Percentiles rank a stretch among this genome's conserved stretches.
Conservation (phyloP, 208 protist genomes). For the Crithidia mellificae region DNA sequence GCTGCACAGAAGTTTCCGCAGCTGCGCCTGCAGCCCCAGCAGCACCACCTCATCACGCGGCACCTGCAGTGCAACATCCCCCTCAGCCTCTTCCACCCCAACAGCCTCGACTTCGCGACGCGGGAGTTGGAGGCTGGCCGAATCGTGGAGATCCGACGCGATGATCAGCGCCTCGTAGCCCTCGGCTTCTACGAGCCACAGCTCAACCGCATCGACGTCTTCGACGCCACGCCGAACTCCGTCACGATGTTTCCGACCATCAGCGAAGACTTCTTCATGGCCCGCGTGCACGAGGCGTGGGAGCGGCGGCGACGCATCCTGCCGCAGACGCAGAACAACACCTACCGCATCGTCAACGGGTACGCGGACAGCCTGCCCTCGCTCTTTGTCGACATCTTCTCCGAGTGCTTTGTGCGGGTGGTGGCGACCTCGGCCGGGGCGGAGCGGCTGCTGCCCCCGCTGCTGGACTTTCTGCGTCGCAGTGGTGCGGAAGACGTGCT, state of each 20-base stretch:
- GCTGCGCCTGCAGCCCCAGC: slow-evolving; percentile 47
- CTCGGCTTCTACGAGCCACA: slow-evolving; percentile 84
- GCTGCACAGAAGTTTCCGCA: slow-evolving; percentile 82
- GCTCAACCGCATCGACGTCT: slow-evolving; percentile 67
- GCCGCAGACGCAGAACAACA: slow-evolving; percentile 53
- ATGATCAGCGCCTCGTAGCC: slow-evolving; percentile 55
- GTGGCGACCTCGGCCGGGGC: slow-evolving; percentile 69
- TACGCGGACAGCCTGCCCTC: slow-evolving; percentile 74
- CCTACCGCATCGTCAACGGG: slow-evolving; percentile 80
- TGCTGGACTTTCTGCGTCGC: slow-evolving; percentile 67
- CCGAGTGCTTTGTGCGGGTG: slow-evolving; percentile 72
- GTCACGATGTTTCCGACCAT: slow-evolving; percentile 64
- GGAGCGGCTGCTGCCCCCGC: slow-evolving; percentile 73
- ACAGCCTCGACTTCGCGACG: slow-evolving; percentile 52
- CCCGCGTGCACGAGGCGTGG: slow-evolving; percentile 58
- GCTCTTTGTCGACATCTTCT: slow-evolving; percentile 85
- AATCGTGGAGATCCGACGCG: slow-evolving; percentile 71
- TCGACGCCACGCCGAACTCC: slow-evolving; percentile 56
- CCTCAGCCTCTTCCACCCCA: slow-evolving; percentile 52
- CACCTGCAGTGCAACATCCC: slow-evolving; percentile 54
- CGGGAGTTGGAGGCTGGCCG: slow-evolving; percentile 59
- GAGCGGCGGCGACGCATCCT: slow-evolving; percentile 60
- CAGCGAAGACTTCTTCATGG: slow-evolving; percentile 81
- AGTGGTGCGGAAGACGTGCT: slow-evolving; percentile 75
- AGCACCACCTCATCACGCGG: slow-evolving; percentile 51